phyloP scores from a whole-genome alignment of 176 grass and related monocot species.

The Hordeum marinum region DNA sequence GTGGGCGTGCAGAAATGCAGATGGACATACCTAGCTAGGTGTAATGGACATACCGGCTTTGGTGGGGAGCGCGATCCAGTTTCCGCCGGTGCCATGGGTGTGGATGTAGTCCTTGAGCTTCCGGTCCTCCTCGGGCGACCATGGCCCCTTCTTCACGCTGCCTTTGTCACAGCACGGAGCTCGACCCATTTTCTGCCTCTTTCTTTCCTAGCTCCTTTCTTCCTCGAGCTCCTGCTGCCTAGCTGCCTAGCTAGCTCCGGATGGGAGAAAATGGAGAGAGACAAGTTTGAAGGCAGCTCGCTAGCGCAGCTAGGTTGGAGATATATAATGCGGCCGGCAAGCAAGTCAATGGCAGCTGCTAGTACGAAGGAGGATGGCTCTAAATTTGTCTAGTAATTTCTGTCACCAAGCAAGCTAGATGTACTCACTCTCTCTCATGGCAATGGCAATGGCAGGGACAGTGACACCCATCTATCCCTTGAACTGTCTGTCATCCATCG shows the following conservation, averaged over 20 bases:
- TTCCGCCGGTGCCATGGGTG: not conserved
- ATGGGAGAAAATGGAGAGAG: not conserved
- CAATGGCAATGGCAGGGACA: not conserved
- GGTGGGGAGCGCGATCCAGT: not conserved
- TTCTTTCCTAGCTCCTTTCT: not conserved
- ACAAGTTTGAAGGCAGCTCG: not conserved
- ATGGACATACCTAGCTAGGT: not conserved
- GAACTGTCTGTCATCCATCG: not conserved
- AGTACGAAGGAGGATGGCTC: not conserved
- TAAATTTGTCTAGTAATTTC: not conserved
- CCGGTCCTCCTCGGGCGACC: not conserved
- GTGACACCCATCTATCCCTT: not conserved
- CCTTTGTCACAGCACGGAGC: not conserved
- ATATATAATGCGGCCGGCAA: not conserved
- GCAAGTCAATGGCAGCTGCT: not conserved
- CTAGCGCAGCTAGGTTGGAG: not conserved
- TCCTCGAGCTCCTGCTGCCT: not conserved
- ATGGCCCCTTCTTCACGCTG: not conserved
- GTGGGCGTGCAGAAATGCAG: not conserved
- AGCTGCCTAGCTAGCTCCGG: too few relatives aligned
- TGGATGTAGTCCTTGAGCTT: not conserved
- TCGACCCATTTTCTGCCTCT: not conserved
- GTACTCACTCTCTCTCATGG: not conserved
- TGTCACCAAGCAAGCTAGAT: not conserved
- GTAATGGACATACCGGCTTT: not conserved